Percentiles rank a stretch among this genome's conserved stretches.
Conservation (phyloP, 805 yeast species). For the Pichia gijzeniarum region DNA sequence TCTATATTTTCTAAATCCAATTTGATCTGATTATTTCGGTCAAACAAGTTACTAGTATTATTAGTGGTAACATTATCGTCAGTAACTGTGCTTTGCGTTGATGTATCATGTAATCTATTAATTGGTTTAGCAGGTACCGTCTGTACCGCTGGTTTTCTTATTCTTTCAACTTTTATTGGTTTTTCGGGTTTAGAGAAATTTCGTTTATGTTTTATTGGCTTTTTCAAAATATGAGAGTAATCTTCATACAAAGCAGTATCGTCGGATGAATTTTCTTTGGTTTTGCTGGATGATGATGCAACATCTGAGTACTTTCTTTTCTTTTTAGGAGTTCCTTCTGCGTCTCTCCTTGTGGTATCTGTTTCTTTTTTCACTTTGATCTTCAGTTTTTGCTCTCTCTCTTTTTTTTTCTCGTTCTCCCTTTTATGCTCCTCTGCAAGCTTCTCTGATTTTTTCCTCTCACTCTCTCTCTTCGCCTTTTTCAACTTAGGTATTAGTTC, state of each 20-base stretch:
- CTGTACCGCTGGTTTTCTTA: not conserved
- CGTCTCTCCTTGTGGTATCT: not conserved
- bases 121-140: not conserved
- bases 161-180: not conserved
- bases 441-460: not conserved
- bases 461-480: not conserved
- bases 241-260: slow-evolving; percentile 12
- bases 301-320: slow-evolving; percentile 1
- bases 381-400: not conserved
- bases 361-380: not conserved
- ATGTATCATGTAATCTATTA: too few species aligned
- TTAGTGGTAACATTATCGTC: too few species aligned
- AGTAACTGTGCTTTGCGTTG: too few species aligned
- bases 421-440: not conserved
- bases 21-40: slow-evolving; percentile 10
- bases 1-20: not conserved
- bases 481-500: slow-evolving; percentile 10
- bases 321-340: not conserved
- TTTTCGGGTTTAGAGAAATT: slow-evolving; percentile 15
- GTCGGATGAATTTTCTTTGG: not conserved
- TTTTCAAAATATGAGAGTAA: slow-evolving; percentile 19
- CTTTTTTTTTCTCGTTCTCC: not conserved
- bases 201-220: slow-evolving; percentile 20
- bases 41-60: not conserved
- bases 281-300: not conserved